Base-by-base conservation (phyloP, 108 stramenopile genomes). In the Nitzschia palea region DNA sequence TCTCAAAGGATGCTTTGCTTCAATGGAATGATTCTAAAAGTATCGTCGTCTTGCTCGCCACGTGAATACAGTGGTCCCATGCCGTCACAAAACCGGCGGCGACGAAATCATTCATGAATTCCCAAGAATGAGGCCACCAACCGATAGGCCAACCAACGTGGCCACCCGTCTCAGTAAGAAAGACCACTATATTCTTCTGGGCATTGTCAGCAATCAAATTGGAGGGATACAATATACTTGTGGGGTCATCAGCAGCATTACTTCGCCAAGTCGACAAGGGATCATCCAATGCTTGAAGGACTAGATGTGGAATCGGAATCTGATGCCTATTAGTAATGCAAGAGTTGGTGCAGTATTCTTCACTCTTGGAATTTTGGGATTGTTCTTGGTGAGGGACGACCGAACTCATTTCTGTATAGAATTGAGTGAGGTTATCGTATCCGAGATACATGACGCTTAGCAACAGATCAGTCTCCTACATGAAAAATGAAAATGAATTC, bases 91-190 rank as follows among this genome's bases (percentile, higher is more conserved):
- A 60, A 3, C 59, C 35, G 3, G 59, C 59, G 6, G 59, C 59
- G 12, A 60, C 59, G 9, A 20, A 40, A 42, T 36, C 37, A 23
- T 60, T 60, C 59, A 60, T 60, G 37, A 31, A 60, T 12, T 36
- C 37, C 59, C 59, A 60, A 20, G 59, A 55, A 29, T 55, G 28
- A 4, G 55, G 55, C 55, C 55, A 57, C 43, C 42, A 57, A 3
- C 90, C 87, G 30, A 86, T 59, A 1, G 90, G 90, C 88, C 90
- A 92, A 18, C 90, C 89, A 1, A 88, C 86, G 37, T 92, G 90
- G 1, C 90, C 90, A 22, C 90, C 90, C n/a, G 66, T 64, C 68
- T 81, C 81, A 12, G 90, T 92, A 33, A 88, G 43, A 29, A 92
- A 31, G 23, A 92, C 25, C 60, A 91, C 71, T 0, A 85, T 30